These are phyloP conservation scores for Phytophthora podocarpi DNA, from an alignment of 352 stramenopile species.

Conservation along the genomic window DNA sequence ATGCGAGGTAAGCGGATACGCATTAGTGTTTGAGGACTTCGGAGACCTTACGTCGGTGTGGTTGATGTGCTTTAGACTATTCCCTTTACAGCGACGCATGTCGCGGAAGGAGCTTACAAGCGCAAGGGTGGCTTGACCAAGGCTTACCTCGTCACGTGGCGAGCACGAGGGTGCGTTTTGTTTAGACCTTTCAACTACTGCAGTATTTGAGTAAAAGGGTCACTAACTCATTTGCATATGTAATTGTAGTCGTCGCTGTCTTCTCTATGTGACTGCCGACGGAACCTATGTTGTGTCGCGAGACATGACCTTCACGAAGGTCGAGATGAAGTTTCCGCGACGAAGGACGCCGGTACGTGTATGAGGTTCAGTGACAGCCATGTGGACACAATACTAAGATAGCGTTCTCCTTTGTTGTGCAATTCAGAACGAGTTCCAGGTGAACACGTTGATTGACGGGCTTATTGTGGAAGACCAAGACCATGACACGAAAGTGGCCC, in stretches of 20 bases:
- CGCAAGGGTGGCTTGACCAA: constrained; percentile 78
- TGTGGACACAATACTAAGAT: constrained; percentile 1
- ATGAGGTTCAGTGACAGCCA: background rate
- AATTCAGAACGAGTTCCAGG: constrained; percentile 63
- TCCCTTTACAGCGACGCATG: constrained; percentile 83
- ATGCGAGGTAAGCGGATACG: constrained; percentile 62
- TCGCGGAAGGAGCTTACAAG: constrained; percentile 72
- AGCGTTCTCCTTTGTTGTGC: background rate
- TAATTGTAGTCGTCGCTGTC: constrained; percentile 63
- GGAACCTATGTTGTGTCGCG: constrained; percentile 84
- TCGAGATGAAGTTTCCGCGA: constrained; percentile 90
- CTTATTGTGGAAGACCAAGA: constrained; percentile 89
- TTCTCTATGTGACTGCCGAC: constrained; percentile 72
- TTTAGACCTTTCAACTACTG: background rate
- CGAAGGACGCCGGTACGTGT: constrained; percentile 60
- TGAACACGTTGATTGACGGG: constrained; percentile 85
- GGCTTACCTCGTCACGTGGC: constrained; percentile 85
- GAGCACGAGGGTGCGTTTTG: constrained; percentile 70
- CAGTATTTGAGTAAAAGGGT: background rate
- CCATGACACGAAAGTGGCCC: constrained; percentile 70
- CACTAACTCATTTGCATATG: background rate
- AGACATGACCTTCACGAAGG: constrained; percentile 84
- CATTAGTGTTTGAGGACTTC: background rate
- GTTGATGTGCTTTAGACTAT: constrained; percentile 58
- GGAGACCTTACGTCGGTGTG: constrained; percentile 2